These are phyloP conservation scores for Saccharomyces jurei DNA, from an alignment of 805 yeast species.

Conservation along the genomic window DNA sequence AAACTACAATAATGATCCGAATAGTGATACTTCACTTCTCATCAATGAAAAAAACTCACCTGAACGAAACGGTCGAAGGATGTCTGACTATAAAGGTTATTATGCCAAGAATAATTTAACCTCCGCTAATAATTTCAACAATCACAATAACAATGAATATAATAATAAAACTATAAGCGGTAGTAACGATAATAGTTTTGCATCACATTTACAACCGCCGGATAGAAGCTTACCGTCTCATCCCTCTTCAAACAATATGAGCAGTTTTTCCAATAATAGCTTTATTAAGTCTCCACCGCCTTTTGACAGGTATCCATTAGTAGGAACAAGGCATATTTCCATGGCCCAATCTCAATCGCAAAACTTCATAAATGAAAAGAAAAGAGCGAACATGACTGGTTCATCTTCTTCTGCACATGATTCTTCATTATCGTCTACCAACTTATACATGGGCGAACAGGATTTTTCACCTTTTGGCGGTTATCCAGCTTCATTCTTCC, in stretches of 20 bases:
- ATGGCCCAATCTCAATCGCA: not conserved
- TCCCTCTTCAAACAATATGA: not conserved
- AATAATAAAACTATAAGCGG: constrained; percentile 2
- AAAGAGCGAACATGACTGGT: constrained; percentile 16
- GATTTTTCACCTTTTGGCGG: constrained; percentile 94
- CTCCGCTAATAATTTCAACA: not conserved
- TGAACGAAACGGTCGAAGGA: constrained; percentile 2
- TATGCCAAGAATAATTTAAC: constrained; percentile 16
- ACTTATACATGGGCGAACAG: constrained; percentile 44
- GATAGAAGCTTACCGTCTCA: not conserved
- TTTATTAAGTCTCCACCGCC: constrained; percentile 40
- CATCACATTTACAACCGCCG: constrained; percentile 1
- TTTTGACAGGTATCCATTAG: constrained; percentile 61
- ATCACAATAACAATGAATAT: constrained; percentile 4
- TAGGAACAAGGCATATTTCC: constrained; percentile 37
- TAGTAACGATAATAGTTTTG: not conserved
- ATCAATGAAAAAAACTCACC: not conserved
- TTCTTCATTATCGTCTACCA: constrained; percentile 21
- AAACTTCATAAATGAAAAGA: not conserved
- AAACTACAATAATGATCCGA: constrained; percentile 1
- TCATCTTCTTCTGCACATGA: constrained; percentile 18
- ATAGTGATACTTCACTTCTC: constrained; percentile 1
- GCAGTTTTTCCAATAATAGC: not conserved
- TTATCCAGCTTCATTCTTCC: constrained; percentile 88
- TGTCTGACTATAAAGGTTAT: constrained; percentile 27